Evolutionary conservation across 2,329 filamentous ascomycete species (phyloP), one percentile per base, ranked within the genome.

Genomic region (Colletotrichum tanaceti): DNA sequence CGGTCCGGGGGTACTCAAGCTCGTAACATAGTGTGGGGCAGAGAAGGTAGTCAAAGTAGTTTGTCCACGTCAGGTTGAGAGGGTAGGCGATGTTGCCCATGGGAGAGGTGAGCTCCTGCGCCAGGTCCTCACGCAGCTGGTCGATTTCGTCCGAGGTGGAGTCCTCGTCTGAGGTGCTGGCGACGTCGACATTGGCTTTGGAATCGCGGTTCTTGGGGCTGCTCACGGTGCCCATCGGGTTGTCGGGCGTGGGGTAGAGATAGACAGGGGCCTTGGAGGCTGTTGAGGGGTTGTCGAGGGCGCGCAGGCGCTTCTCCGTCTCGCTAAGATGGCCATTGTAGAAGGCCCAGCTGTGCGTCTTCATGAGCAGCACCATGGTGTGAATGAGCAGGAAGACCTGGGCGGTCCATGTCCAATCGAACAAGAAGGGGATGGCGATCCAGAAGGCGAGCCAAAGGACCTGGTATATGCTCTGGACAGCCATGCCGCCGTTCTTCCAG

Each of bases 1-100:
- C 78, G 13, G 88, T 94, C 57, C 96, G 91, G 2, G 96, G 96
- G 78, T 98, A 99, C 78, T 98, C 95, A 58, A 98, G 86, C 80
- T 99, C 96, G 80, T 99, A 99, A 84, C 96, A 99, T 22, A 99
- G 87, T 0, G 96, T 99, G 18, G 96, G 96, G 75, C 94, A 98
- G 76, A 96, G 88, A 13, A 98, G 83, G 78, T 91, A 98, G 82
- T 98, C 96, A 65, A 88, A 73, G 77, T 93, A 98, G 81, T 98
- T 98, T 73, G 82, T 74, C 78, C 91, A 85, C 0, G 92, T 96
- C 54, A 99, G 86, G 78, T 98, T 99, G 71, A 89, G 86, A 0
- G 96, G 96, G 77, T 97, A 99, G 0, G 94, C 95, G 71, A 96
- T 89, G 74, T 91, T 91, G 68, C 96, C 96, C 71, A 97, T 88